A percentile compares a stretch with the other conserved stretches of the same genome.
These are phyloP conservation scores for Fraxinus excelsior DNA, from an alignment of 257 asterid species.

Conservation along the genomic window DNA sequence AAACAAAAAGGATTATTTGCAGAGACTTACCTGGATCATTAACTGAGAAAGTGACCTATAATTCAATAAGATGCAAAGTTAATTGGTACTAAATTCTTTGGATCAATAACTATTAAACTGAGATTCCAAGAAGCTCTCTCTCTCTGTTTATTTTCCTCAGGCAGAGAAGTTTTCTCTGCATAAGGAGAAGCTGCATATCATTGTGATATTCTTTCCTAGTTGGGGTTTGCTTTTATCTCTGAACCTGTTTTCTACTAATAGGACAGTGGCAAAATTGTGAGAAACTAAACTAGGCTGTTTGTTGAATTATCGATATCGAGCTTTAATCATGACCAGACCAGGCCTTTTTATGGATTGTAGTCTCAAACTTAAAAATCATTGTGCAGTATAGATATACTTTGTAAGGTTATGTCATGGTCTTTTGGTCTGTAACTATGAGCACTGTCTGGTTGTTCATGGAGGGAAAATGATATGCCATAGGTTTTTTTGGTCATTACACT, in stretches of 20 bases:
- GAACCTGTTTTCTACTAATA: neutral
- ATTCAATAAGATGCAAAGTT: neutral
- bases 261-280: conserved; percentile 6
- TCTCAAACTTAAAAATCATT: neutral
- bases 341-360: neutral
- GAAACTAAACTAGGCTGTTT: neutral
- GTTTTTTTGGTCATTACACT: neutral
- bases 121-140: neutral
- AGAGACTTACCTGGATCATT: neutral
- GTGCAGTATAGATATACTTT: neutral
- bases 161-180: neutral
- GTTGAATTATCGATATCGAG: neutral
- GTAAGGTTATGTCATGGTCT: neutral
- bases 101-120: neutral
- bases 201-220: neutral
- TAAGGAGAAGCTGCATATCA: neutral
- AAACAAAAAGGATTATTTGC: neutral
- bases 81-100: neutral
- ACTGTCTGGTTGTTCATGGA: conserved; percentile 2
- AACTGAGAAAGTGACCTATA: neutral
- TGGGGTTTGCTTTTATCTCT: neutral
- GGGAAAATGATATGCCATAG: conserved; percentile 12
- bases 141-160: neutral
- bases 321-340: neutral
- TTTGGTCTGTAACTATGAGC: conserved; percentile 13